Evolutionary conservation across 257 asterid genomes (phyloP), one percentile per base, ranked within the genome.

Genomic region (Cynanchum wilfordii): DNA sequence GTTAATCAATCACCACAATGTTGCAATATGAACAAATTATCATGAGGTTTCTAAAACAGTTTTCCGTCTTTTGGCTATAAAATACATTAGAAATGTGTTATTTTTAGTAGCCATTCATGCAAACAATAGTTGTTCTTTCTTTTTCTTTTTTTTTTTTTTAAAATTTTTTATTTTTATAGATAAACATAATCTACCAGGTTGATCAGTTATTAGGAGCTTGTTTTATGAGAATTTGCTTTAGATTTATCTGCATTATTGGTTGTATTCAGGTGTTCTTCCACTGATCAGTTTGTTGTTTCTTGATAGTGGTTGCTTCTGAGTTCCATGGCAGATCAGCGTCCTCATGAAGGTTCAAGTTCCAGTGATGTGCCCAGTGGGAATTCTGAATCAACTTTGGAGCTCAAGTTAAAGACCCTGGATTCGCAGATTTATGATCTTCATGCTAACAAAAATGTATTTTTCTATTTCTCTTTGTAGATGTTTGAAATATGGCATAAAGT

Each of bases 381-480:
- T 82, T 75, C 87, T 59, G 96, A 84, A 72, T 89, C 96, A 77
- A 76, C 78, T 27, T 72, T 90, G 84, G 88, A 84, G 79, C 87
- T 93, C 85, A 89, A 90, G 78, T 79, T 93, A 87, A 93, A 93
- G 92, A 93, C 98, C 70, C 85, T 93, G 74, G 95, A 86, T 82
- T 93, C 96, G 68, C 89, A 72, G 79, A 76, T 80, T 72, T 82
- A 84, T 85, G 81, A 88, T 67, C 81, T 88, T 80, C 64, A 66
- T 24, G 95, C 88, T 71, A 94, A 92, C 49, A 90, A 86, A 80
- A 81, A 88, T 82, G 98, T 93, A 87, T 30, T 2, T 33, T 19
- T 0, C 13, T 30, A 42, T 19, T 59, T 20, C 30, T 20, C 20
- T 69, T 17, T 13, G 19, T 16, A 33, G 13, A 59, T 42, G 27